Conservation (phyloP, 2,329 filamentous ascomycete genomes). For the Fusarium clavum region DNA sequence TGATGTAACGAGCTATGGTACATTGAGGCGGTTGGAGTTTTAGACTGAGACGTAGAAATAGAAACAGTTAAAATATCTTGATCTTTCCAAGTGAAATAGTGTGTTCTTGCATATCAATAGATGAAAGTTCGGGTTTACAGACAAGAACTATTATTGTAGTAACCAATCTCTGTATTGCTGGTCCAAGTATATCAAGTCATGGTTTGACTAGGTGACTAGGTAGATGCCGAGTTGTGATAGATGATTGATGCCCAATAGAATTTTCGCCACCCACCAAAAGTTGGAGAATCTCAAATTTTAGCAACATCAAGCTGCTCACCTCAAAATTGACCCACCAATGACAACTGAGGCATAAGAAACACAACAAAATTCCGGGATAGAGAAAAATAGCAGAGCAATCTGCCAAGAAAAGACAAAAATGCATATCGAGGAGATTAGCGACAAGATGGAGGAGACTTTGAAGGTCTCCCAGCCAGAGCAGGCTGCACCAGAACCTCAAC, state of each 20-base stretch:
- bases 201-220: neutral
- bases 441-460: slow-evolving; percentile 54
- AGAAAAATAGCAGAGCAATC: neutral
- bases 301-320: slow-evolving; percentile 24
- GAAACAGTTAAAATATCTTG: slow-evolving; percentile 1
- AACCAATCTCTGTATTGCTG: neutral
- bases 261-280: slow-evolving; percentile 43
- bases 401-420: slow-evolving; percentile 40
- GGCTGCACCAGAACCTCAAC: neutral
- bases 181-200: neutral
- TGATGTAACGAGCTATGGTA: neutral
- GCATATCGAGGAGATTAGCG: slow-evolving; percentile 58
- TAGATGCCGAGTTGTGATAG: slow-evolving; percentile 15
- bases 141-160: neutral
- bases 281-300: slow-evolving; percentile 46
- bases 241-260: slow-evolving; percentile 41
- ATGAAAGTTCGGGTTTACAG: no score
- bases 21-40: neutral
- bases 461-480: slow-evolving; percentile 33
- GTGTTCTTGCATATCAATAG: neutral
- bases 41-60: slow-evolving; percentile 20
- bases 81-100: neutral
- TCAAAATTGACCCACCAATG: slow-evolving; percentile 19
- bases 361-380: slow-evolving; percentile 1
- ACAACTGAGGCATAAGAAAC: slow-evolving; percentile 14